phyloP scores from a whole-genome alignment of 129 eudicot species.

The Flaveria brownii region DNA sequence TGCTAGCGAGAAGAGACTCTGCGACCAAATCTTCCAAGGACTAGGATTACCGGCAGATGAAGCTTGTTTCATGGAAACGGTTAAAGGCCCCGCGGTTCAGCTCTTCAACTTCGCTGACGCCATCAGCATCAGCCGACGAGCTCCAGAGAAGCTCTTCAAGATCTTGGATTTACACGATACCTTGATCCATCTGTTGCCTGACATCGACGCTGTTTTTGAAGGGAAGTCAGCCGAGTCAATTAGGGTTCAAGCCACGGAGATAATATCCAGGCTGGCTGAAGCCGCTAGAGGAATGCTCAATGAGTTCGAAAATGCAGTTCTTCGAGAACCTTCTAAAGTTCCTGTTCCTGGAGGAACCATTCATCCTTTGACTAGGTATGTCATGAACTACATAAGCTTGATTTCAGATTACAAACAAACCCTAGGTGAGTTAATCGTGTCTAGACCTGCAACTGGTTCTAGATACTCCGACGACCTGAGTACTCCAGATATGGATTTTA shows the following conservation, averaged over 20 bases:
- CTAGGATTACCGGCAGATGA: slow-evolving; percentile 41
- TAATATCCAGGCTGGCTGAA: slow-evolving; percentile 60
- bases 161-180: slow-evolving; percentile 68
- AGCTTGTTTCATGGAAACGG: slow-evolving; percentile 58
- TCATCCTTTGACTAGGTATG: slow-evolving; percentile 79
- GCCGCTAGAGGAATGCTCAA: slow-evolving; percentile 66
- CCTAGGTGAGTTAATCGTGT: slow-evolving; percentile 51
- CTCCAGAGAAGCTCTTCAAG: slow-evolving; percentile 75
- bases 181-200: slow-evolving; percentile 55
- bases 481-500: slow-evolving; percentile 56
- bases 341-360: slow-evolving; percentile 83
- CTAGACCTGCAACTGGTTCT: slow-evolving; percentile 55
- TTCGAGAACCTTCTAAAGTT: slow-evolving; percentile 57
- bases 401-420: slow-evolving; percentile 66
- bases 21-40: slow-evolving; percentile 55
- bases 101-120: slow-evolving; percentile 70
- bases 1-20: slow-evolving; percentile 51
- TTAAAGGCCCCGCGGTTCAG: slow-evolving; percentile 58
- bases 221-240: slow-evolving; percentile 43
- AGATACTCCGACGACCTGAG: slow-evolving; percentile 54
- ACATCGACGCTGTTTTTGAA: slow-evolving; percentile 58
- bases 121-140: slow-evolving; percentile 56
- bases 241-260: slow-evolving; percentile 61
- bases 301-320: slow-evolving; percentile 70
- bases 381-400: slow-evolving; percentile 72